phyloP scores from a whole-genome alignment of 176 grass and related monocot species.

The Cocos nucifera region DNA sequence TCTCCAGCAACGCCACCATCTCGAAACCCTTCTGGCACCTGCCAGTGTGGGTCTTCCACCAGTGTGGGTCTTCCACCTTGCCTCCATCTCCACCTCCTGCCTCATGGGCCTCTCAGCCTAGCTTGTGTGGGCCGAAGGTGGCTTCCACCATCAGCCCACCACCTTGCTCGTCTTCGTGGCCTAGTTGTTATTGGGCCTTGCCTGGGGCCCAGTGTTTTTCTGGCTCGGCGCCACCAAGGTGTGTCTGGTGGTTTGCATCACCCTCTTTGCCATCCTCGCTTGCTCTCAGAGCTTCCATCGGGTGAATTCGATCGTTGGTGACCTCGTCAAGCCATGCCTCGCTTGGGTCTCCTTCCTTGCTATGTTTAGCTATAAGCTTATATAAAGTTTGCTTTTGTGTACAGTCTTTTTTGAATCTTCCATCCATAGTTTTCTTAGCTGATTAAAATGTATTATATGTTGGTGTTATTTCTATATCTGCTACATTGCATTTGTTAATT shows the following conservation, averaged over 20 bases:
- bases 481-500: too few relatives aligned
- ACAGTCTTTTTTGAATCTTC: too few relatives aligned
- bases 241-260: conserved; percentile 26
- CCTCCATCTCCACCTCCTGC: conserved; percentile 39
- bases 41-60: conserved; percentile 18
- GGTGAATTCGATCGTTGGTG: conserved; percentile 45
- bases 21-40: not conserved
- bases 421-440: too few relatives aligned
- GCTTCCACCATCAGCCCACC: conserved; percentile 41
- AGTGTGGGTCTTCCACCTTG: conserved; percentile 26
- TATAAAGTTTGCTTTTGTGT: conserved; percentile 9
- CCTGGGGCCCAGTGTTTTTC: conserved; percentile 48
- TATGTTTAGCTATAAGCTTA: conserved; percentile 49
- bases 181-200: conserved; percentile 18
- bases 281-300: conserved; percentile 35
- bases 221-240: conserved; percentile 1
- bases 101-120: conserved; percentile 62
- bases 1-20: conserved; percentile 20
- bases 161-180: conserved; percentile 36
- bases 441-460: too few relatives aligned
- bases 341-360: conserved; percentile 63
- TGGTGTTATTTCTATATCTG: too few relatives aligned
- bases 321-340: conserved; percentile 54
- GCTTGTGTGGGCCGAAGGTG: conserved; percentile 83
- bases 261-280: conserved; percentile 12